A percentile compares a stretch with the other conserved stretches of the same genome.
Evolutionary conservation across 164 flowering plant genomes (phyloP).

Genomic region (Protea cynaroides): DNA sequence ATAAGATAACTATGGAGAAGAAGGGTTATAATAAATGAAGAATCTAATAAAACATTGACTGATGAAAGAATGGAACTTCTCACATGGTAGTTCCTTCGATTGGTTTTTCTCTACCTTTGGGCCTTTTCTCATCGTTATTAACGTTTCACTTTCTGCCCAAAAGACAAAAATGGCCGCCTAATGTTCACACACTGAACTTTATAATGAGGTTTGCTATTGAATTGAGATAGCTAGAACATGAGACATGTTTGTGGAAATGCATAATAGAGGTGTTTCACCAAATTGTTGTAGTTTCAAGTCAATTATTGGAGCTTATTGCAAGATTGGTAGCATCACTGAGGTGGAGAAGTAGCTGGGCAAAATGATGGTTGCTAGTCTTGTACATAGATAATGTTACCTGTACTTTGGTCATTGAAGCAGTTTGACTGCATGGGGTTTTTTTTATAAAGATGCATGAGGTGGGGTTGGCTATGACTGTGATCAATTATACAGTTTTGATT

Average conservation of each 20-base stretch:
- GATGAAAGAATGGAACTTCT: no score
- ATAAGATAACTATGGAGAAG: no score
- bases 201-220: slow-evolving; percentile 32
- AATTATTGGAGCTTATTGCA: slow-evolving; percentile 59
- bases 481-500: slow-evolving; percentile 67
- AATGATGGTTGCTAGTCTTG: slow-evolving; percentile 46
- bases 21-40: no score
- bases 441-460: slow-evolving; percentile 43
- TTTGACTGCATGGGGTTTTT: slow-evolving; percentile 51
- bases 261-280: slow-evolving; percentile 54
- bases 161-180: slow-evolving; percentile 6
- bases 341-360: slow-evolving; percentile 61
- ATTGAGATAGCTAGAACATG: slow-evolving; percentile 48
- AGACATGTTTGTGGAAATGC: slow-evolving; percentile 77
- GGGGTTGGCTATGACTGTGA: slow-evolving; percentile 67
- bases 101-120: no score
- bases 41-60: no score
- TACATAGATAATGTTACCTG: slow-evolving; percentile 58
- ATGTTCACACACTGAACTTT: slow-evolving; percentile 43
- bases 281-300: slow-evolving; percentile 50
- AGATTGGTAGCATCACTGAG: slow-evolving; percentile 38
- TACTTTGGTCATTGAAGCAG: slow-evolving; percentile 45
- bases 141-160: no score
- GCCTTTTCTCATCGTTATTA: no score
- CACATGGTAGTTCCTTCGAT: no score